These are phyloP conservation scores for Gynandropsis gynandra DNA, from an alignment of 345 rosid genomes.

Conservation along the genomic window DNA sequence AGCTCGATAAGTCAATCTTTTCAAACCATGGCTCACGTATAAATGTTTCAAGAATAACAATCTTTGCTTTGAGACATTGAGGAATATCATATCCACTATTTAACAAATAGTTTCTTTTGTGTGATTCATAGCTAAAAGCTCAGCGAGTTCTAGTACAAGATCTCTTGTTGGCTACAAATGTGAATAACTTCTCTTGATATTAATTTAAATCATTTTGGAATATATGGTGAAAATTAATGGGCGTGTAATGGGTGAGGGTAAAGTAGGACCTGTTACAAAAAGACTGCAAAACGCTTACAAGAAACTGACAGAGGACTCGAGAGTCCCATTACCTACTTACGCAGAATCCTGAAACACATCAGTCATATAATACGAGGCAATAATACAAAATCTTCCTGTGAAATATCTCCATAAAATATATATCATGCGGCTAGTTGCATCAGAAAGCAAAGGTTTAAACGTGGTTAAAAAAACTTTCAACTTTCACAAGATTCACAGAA, in stretches of 20 bases:
- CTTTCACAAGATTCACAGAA: conserved; percentile 5
- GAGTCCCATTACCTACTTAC: conserved; percentile 67
- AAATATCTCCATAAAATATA: neutral
- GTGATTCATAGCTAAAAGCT: neutral
- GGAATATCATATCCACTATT: too few relatives aligned
- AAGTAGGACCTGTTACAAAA: conserved; percentile 61
- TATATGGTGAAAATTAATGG: conserved; percentile 70
- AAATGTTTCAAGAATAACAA: conserved; percentile 31
- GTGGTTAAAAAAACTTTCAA: conserved; percentile 3
- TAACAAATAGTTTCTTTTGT: neutral
- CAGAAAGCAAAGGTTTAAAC: neutral
- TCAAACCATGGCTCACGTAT: neutral
- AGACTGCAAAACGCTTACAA: conserved; percentile 59
- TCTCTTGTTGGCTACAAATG: neutral
- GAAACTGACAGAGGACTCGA: conserved; percentile 48
- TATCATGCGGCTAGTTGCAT: neutral
- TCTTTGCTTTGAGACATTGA: too few relatives aligned
- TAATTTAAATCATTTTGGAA: neutral
- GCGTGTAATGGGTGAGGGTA: conserved; percentile 60
- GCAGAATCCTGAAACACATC: conserved; percentile 15
- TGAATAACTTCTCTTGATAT: neutral
- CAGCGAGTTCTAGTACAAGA: neutral
- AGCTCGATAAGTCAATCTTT: conserved; percentile 46
- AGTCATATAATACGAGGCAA: conserved; percentile 1
- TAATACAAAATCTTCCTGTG: too few relatives aligned